Percentiles rank a stretch among this genome's conserved stretches.
phyloP scores from a whole-genome alignment of 2,329 filamentous ascomycete genomes.

The Exophiala alcalophila region DNA sequence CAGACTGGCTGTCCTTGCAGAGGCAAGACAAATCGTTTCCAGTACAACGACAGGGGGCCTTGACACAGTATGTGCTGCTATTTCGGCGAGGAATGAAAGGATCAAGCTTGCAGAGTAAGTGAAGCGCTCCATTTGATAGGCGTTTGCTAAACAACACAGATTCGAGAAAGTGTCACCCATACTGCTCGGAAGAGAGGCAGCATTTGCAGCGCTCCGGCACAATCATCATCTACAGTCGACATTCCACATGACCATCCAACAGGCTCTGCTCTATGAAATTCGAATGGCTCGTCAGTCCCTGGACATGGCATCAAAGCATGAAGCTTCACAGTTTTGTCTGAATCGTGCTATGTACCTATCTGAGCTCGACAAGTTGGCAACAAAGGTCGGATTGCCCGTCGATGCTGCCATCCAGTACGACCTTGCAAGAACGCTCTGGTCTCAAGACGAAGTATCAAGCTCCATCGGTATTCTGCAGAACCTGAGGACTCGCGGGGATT shows the following conservation, averaged over 20 bases:
- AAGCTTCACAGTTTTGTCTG: constrained; percentile 79
- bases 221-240: constrained; percentile 61
- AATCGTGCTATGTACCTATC: constrained; percentile 81
- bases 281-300: constrained; percentile 74
- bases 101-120: constrained; percentile 21
- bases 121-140: neutral
- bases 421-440: constrained; percentile 86
- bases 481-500: constrained; percentile 60
- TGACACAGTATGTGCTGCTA: constrained; percentile 11
- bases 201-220: constrained; percentile 74
- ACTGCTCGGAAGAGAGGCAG: constrained; percentile 76
- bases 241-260: constrained; percentile 59
- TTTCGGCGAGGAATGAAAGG: constrained; percentile 12
- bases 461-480: constrained; percentile 86
- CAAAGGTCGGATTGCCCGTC: constrained; percentile 68
- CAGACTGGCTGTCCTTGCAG: constrained; percentile 22
- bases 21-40: constrained; percentile 16
- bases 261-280: constrained; percentile 70
- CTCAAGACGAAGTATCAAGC: constrained; percentile 82
- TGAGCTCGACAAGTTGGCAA: constrained; percentile 68
- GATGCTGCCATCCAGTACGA: constrained; percentile 77
- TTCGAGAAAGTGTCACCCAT: constrained; percentile 70
- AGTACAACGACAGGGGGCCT: constrained; percentile 15
- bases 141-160: constrained; percentile 30
- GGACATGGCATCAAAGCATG: constrained; percentile 72